phyloP scores from a whole-genome alignment of 176 grass and related monocot species.

The Oryza officinalis region DNA sequence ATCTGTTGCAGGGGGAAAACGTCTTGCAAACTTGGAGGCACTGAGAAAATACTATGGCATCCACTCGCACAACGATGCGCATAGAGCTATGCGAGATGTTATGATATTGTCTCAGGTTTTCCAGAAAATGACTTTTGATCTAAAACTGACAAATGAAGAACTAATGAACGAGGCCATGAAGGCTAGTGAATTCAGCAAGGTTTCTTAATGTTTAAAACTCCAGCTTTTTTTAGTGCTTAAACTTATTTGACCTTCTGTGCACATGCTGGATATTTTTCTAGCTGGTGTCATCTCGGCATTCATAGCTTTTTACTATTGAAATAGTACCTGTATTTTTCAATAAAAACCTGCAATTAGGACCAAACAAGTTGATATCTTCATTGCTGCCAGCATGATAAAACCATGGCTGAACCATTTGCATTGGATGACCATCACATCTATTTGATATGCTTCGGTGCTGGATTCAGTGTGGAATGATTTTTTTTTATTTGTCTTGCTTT shows the following conservation, averaged over 20 bases:
- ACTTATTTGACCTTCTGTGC: constrained; percentile 14
- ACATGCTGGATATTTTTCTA: constrained; percentile 20
- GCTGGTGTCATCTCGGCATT: constrained; percentile 3
- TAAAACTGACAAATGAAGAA: constrained; percentile 53
- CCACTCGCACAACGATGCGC: constrained; percentile 17
- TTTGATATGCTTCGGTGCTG: neutral
- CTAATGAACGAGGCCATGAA: constrained; percentile 46
- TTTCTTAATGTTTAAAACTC: constrained; percentile 3
- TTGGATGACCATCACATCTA: neutral
- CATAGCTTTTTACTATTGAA: constrained; percentile 1
- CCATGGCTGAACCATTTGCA: neutral
- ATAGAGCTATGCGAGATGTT: constrained; percentile 89
- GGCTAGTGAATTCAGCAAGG: constrained; percentile 45
- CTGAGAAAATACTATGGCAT: constrained; percentile 53
- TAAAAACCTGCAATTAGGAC: neutral
- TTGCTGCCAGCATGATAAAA: neutral
- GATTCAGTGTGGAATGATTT: neutral
- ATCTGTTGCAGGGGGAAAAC: constrained; percentile 45
- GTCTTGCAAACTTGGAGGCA: constrained; percentile 13
- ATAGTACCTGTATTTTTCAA: neutral
- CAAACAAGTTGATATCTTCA: neutral
- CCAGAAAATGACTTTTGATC: constrained; percentile 53
- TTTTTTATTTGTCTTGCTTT: constrained; percentile 12
- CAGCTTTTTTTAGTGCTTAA: constrained; percentile 7
- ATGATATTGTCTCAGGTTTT: constrained; percentile 49